These are phyloP conservation scores for Fomitopsis serialis DNA, from an alignment of 768 basidiomycete species.

Conservation along the genomic window DNA sequence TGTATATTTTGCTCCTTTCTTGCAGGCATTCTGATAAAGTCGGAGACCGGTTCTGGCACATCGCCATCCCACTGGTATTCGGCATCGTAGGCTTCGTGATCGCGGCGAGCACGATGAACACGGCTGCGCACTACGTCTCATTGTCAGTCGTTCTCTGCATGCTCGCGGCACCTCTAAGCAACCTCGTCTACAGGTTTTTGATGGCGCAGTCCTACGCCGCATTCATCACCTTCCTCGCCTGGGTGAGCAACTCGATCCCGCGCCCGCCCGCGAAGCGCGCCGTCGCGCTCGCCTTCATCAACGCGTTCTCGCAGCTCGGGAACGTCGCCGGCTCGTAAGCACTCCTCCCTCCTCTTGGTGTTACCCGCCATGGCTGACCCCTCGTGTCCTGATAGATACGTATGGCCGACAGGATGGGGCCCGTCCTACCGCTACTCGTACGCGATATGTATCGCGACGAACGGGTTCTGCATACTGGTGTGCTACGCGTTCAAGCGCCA, in stretches of 20 bases:
- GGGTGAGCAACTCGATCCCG: slow-evolving; percentile 57
- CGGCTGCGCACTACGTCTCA: slow-evolving; percentile 57
- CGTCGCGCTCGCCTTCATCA: slow-evolving; percentile 79
- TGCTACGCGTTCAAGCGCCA: slow-evolving; percentile 29
- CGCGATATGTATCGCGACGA: slow-evolving; percentile 63
- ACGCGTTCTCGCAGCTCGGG: slow-evolving; percentile 76
- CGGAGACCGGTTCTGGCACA: slow-evolving; percentile 71
- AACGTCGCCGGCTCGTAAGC: slow-evolving; percentile 77
- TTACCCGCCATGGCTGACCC: slow-evolving; percentile 1
- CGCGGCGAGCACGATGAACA: slow-evolving; percentile 58
- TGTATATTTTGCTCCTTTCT: background rate
- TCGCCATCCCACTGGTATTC: slow-evolving; percentile 41
- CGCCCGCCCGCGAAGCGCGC: slow-evolving; percentile 85
- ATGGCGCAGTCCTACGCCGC: slow-evolving; percentile 73
- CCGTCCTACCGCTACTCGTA: slow-evolving; percentile 68
- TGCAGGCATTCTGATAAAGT: slow-evolving; percentile 63
- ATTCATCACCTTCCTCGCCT: slow-evolving; percentile 58
- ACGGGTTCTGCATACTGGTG: slow-evolving; percentile 34
- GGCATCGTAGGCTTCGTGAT: slow-evolving; percentile 69
- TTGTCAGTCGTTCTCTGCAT: slow-evolving; percentile 34
- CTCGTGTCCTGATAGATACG: slow-evolving; percentile 37
- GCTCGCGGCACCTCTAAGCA: background rate
- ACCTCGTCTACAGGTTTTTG: slow-evolving; percentile 48
- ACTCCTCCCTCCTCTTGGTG: slow-evolving; percentile 21
- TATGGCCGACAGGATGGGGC: slow-evolving; percentile 68